Evolutionary conservation across 805 yeast species (phyloP), one percentile per base, ranked within the genome.

Genomic region (Debaryomyces hansenii): DNA sequence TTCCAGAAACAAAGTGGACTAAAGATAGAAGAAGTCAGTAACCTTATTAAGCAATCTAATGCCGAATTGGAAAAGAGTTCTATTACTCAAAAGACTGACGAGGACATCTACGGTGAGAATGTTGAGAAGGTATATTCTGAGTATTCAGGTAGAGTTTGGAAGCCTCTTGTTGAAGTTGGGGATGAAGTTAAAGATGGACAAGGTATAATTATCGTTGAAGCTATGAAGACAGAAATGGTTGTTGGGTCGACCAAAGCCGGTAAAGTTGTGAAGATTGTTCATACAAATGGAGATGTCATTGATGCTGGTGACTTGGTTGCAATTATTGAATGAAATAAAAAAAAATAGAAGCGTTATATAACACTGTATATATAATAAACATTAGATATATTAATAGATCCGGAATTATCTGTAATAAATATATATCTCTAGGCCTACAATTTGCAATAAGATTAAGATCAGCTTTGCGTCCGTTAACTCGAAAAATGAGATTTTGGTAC

Each of bases 171-270:
- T 24, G 69, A 76, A 47, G 91, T 78, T 39, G 97, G 97, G 20
- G 94, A 87, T 57, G 67, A 53, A 4, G 95, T 92, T 21, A 69
- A 73, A 43, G 77, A 70, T 40, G 95, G 91, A 29, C 92, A 89
- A 57, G 90, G 90, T 4, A 74, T 92, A 50, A 79, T 92, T 54
- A 90, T 94, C 34, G 88, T 92, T 44, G 99, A 92, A 68, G 98
- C 99, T 45, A 92, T 92, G 99, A 92, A 92, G 76, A 94, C 98
- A 0, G 99, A 92, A 69, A 92, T 92, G 97, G 79, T 82, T 42
- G 96, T 92, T 31, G 74, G 68, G 45, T 82, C 97, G 16, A 78
- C 96, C 1, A 73, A 62, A 46, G 72, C 74, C 18, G 96, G 96
- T 58, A 85, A 80, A 60, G 91, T 89, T 18, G 61, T 79, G 41